Base-by-base conservation (phyloP, 176 grass and related monocot species). In the Aechmea fasciata region DNA sequence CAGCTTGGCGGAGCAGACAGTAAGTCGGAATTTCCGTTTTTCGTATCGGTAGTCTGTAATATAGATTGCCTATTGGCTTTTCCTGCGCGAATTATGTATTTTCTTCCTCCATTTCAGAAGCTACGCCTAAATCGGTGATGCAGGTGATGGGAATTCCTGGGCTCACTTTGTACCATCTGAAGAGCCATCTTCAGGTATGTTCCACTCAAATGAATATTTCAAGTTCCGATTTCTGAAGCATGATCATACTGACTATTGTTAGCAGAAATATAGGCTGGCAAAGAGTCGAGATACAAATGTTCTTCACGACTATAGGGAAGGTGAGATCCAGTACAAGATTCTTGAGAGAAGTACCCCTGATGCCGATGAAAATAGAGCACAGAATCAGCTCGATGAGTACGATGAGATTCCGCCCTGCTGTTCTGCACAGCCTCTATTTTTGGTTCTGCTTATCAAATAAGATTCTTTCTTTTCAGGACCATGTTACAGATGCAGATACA, bases 121-220 rank as follows among this genome's bases (percentile, higher is more conserved):
- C 92, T 12, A 96, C 92, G 41, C 88, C 92, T 23, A 92, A 87
- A 77, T 83, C 83, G 9, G 81, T 96, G 73, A 69, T 96, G 85
- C 79, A 71, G 22, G 73, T 62, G 3, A 96, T 92, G 92, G 85
- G 67, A 75, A 70, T 89, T 64, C 85, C 76, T 49, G 88, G 81
- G 51, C 92, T 96, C 61, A 89, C 92, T 73, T 68, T 96, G 63
- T 81, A 83, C 85, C 88, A 96, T 66, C 73, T 96, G 57, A 96
- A 96, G 84, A 96, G 92, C 67, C 88, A 91, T 79, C 92, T 96
- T 62, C 92, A 96, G 88, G 92, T 87, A 3, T 73, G 22, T 20
- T 75, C 3, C 26, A 6, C 18, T 6, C 11, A n/a, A 3, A 17
- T 28, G 15, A 11, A 17, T n/a, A n/a, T n/a, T n/a, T n/a, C n/a